These are phyloP conservation scores for Nigrograna mackinnonii DNA, from an alignment of 2,329 filamentous ascomycete species.

Conservation along the genomic window DNA sequence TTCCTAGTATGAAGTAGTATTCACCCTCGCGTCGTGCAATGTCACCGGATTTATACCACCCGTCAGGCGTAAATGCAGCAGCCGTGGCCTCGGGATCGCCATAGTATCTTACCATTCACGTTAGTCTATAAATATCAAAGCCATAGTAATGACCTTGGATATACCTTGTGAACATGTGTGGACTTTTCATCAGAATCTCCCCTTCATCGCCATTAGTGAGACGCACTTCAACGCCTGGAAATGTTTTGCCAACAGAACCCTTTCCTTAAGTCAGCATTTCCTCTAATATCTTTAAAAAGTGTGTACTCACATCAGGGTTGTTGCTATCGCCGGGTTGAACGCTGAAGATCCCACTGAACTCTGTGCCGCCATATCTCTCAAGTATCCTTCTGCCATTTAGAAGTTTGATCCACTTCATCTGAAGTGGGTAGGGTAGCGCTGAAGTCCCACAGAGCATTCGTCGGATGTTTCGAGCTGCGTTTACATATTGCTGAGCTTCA, in stretches of 20 bases:
- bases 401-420: conserved; percentile 55
- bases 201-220: conserved; percentile 52
- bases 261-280: no score
- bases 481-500: conserved; percentile 43
- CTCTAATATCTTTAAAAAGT: no score
- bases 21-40: conserved; percentile 42
- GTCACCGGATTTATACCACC: conserved; percentile 56
- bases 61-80: conserved; percentile 51
- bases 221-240: conserved; percentile 45
- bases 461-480: conserved; percentile 45
- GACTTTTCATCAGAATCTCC: conserved; percentile 47
- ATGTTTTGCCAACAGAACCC: conserved; percentile 40
- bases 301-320: conserved; percentile 29
- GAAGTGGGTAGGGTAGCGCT: conserved; percentile 53
- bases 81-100: conserved; percentile 48
- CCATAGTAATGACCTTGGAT: background rate
- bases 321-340: conserved; percentile 37
- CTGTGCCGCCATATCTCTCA: conserved; percentile 50
- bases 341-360: conserved; percentile 49
- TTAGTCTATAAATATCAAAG: no score
- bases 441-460: conserved; percentile 52
- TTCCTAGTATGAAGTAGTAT: conserved; percentile 58
- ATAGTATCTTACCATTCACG: conserved; percentile 47
- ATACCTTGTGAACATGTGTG: no score
- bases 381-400: conserved; percentile 48